Evolutionary conservation across 176 grass and related monocot species (phyloP).

Genomic region (Lolium rigidum): DNA sequence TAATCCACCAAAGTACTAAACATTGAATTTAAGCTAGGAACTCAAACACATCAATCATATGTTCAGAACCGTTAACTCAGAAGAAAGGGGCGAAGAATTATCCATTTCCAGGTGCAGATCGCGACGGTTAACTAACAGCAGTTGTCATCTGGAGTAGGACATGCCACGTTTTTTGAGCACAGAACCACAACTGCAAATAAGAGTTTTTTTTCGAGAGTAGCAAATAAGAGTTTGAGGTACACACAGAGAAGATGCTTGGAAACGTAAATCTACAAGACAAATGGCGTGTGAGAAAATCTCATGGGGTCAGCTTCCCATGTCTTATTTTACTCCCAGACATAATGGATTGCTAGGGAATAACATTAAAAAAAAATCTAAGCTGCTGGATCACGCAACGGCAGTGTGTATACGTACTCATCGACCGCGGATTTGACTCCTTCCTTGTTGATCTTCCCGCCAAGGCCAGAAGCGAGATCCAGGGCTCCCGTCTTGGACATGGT

Average conservation of each 20-base stretch:
- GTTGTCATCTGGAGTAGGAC: not conserved
- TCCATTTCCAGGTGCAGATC: not conserved
- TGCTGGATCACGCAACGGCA: conserved; percentile 6
- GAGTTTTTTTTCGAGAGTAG: not conserved
- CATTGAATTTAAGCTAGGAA: conserved; percentile 9
- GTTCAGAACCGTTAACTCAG: not conserved
- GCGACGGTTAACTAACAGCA: not conserved
- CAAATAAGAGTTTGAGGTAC: not conserved
- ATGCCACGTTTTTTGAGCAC: not conserved
- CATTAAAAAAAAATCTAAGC: not conserved
- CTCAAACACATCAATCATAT: not conserved
- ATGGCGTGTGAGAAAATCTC: not conserved
- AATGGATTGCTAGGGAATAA: not conserved
- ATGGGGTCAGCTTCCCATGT: not conserved
- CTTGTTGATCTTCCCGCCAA: conserved; percentile 69
- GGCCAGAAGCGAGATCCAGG: conserved; percentile 64
- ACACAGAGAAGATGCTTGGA: not conserved
- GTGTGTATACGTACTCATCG: conserved; percentile 47
- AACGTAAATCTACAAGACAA: not conserved
- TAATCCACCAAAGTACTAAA: not conserved
- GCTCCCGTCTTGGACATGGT: conserved; percentile 62
- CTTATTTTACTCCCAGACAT: conserved; percentile 14
- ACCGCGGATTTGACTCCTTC: conserved; percentile 64
- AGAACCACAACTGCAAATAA: not conserved
- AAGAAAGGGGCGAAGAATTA: not conserved